Conservation (phyloP, 495 filamentous ascomycete species). For the Durotheca rogersii region DNA sequence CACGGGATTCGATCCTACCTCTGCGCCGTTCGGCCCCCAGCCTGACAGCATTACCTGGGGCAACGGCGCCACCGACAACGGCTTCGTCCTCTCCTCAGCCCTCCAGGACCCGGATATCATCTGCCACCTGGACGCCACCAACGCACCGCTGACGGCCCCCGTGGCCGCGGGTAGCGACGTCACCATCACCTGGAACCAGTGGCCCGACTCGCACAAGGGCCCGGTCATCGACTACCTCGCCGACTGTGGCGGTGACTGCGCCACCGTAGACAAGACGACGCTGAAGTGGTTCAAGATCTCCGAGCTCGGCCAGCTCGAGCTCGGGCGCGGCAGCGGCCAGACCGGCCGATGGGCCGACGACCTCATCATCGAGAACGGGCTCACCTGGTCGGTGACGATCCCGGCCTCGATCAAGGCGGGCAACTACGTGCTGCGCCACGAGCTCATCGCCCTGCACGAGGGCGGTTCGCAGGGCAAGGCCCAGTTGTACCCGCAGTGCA, state of each 20-base stretch:
- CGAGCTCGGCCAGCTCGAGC: slow-evolving; percentile 50
- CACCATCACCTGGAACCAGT: slow-evolving; percentile 46
- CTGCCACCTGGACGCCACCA: slow-evolving; percentile 49
- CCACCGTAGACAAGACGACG: slow-evolving; percentile 56
- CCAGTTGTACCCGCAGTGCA: slow-evolving; percentile 68
- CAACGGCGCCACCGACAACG: slow-evolving; percentile 56
- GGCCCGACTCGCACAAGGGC: slow-evolving; percentile 45
- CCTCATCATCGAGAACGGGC: slow-evolving; percentile 60
- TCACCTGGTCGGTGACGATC: slow-evolving; percentile 60
- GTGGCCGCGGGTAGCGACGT: slow-evolving; percentile 49
- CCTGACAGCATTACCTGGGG: slow-evolving; percentile 58
- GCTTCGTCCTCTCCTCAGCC: slow-evolving; percentile 56
- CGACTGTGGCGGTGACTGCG: slow-evolving; percentile 64
- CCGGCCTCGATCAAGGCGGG: slow-evolving; percentile 57
- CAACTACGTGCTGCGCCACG: slow-evolving; percentile 69
- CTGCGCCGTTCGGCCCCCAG: slow-evolving; percentile 38
- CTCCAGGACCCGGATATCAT: slow-evolving; percentile 49
- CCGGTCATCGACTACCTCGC: slow-evolving; percentile 58
- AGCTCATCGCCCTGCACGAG: slow-evolving; percentile 69
- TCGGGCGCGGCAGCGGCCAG: slow-evolving; percentile 31
- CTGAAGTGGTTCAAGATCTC: slow-evolving; percentile 69
- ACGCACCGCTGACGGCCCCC: slow-evolving; percentile 41
- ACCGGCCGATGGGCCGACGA: slow-evolving; percentile 66
- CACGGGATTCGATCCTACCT: slow-evolving; percentile 44
- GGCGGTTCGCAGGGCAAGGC: slow-evolving; percentile 55